Conservation (phyloP, 345 rosid species). For the Salix caprea region DNA sequence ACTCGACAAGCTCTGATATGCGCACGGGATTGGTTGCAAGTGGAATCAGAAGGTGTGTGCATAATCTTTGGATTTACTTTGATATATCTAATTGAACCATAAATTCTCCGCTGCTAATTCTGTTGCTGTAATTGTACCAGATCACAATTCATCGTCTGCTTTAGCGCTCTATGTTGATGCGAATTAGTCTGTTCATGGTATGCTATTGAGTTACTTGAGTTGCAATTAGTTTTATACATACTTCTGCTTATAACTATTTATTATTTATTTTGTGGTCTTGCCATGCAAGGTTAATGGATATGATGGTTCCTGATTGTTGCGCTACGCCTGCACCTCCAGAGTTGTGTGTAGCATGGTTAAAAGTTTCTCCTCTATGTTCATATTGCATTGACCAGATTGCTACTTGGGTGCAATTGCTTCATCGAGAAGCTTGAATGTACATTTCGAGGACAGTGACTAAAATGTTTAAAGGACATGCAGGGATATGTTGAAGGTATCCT, state of each 20-base stretch:
- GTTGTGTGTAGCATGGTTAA: not conserved
- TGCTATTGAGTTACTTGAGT: conserved; percentile 6
- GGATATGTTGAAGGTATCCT: not conserved
- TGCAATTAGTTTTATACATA: not conserved
- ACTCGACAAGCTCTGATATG: conserved; percentile 83
- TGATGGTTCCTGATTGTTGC: conserved; percentile 2
- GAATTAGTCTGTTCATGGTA: conserved; percentile 24
- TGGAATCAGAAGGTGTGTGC: conserved; percentile 53
- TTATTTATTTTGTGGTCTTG: not conserved
- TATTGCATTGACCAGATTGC: conserved; percentile 4
- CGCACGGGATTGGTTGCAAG: conserved; percentile 67
- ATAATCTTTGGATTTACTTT: conserved; percentile 4
- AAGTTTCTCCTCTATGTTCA: conserved; percentile 6
- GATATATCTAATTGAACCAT: not conserved
- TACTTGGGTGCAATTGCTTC: not conserved
- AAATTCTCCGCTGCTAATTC: not conserved
- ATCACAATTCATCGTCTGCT: conserved; percentile 37
- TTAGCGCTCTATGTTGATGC: conserved; percentile 30
- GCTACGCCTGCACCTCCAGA: not conserved
- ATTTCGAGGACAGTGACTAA: not conserved
- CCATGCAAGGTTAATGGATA: conserved; percentile 32
- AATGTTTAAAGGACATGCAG: not conserved
- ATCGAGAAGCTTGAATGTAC: conserved; percentile 9
- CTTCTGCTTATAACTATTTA: not conserved
- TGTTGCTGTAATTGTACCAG: conserved; percentile 25